These are phyloP conservation scores for Hypoxylon sp. DNA, from an alignment of 2,329 filamentous ascomycete genomes.

Conservation along the genomic window DNA sequence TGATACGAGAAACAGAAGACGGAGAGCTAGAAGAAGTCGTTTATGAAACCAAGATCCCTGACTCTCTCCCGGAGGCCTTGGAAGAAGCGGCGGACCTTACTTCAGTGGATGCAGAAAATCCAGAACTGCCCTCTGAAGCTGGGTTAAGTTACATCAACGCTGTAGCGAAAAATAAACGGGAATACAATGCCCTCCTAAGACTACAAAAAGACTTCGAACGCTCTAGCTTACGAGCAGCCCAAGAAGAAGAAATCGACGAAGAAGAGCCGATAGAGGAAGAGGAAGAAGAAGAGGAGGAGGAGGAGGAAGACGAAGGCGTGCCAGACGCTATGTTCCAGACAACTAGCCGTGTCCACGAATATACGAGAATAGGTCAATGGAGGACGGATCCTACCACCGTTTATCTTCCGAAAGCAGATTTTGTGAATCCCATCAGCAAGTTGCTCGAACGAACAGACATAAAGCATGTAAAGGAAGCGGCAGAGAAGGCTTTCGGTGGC, in stretches of 20 bases:
- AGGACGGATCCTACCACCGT: slow-evolving; percentile 80
- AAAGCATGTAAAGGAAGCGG: slow-evolving; percentile 80
- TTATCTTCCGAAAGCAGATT: slow-evolving; percentile 75
- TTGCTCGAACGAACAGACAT: slow-evolving; percentile 77
- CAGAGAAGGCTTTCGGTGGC: slow-evolving; percentile 83
- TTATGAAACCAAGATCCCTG: slow-evolving; percentile 52
- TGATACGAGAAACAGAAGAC: slow-evolving; percentile 68
- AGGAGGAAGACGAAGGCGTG: slow-evolving; percentile 55
- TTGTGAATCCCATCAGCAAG: slow-evolving; percentile 77
- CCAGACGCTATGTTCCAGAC: slow-evolving; percentile 50
- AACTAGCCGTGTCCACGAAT: slow-evolving; percentile 75
- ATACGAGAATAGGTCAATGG: slow-evolving; percentile 81
- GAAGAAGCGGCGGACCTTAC: slow-evolving; percentile 47
- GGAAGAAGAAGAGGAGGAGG: slow-evolving; percentile 53
- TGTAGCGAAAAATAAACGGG: slow-evolving; percentile 67
- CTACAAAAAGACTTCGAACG: slow-evolving; percentile 70
- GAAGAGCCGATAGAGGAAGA: slow-evolving; percentile 49
- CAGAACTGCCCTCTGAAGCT: slow-evolving; percentile 51
- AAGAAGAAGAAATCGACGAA: slow-evolving; percentile 52
- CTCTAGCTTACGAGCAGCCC: slow-evolving; percentile 53
- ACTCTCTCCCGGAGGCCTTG: slow-evolving; percentile 38
- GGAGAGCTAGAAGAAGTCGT: slow-evolving; percentile 74
- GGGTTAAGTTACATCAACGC: slow-evolving; percentile 61
- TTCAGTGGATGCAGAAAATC: slow-evolving; percentile 13
- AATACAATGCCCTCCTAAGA: slow-evolving; percentile 67